A percentile compares a stretch with the other conserved stretches of the same genome.
phyloP scores from a whole-genome alignment of 495 filamentous ascomycete species.

The Xylaria nigripes region DNA sequence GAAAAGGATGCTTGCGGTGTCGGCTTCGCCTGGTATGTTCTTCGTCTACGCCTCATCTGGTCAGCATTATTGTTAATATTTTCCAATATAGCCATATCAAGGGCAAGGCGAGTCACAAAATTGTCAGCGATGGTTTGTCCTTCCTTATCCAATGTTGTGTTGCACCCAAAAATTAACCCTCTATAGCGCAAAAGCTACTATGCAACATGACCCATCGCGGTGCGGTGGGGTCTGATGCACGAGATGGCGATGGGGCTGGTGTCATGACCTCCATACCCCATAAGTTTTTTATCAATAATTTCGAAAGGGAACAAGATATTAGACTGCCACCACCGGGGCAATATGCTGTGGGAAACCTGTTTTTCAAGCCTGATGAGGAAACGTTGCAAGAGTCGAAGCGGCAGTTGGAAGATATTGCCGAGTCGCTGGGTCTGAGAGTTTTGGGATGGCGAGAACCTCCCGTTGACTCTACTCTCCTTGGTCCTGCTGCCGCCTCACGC shows the following conservation, averaged over 20 bases:
- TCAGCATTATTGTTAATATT: constrained; percentile 8
- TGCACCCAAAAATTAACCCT: constrained; percentile 12
- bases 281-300: constrained; percentile 98
- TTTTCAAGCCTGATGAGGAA: constrained; percentile 95
- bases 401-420: constrained; percentile 86
- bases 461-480: constrained; percentile 83
- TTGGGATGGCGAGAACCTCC: constrained; percentile 97
- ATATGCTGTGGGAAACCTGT: constrained; percentile 96
- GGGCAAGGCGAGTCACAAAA: constrained; percentile 95
- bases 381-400: constrained; percentile 77
- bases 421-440: constrained; percentile 77
- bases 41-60: background rate
- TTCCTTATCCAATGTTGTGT: background rate
- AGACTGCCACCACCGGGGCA: constrained; percentile 82
- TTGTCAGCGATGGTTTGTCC: constrained; percentile 91
- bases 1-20: constrained; percentile 99
- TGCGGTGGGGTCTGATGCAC: constrained; percentile 93
- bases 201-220: constrained; percentile 99
- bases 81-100: constrained; percentile 73
- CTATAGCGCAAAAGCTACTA: constrained; percentile 75
- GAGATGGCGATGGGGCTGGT: constrained; percentile 96
- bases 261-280: constrained; percentile 99
- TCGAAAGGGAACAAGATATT: constrained; percentile 79
- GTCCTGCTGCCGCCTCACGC: constrained; percentile 84
- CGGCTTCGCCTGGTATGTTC: constrained; percentile 88